Conservation (phyloP, 345 rosid species). For the Lepidium africanum region DNA sequence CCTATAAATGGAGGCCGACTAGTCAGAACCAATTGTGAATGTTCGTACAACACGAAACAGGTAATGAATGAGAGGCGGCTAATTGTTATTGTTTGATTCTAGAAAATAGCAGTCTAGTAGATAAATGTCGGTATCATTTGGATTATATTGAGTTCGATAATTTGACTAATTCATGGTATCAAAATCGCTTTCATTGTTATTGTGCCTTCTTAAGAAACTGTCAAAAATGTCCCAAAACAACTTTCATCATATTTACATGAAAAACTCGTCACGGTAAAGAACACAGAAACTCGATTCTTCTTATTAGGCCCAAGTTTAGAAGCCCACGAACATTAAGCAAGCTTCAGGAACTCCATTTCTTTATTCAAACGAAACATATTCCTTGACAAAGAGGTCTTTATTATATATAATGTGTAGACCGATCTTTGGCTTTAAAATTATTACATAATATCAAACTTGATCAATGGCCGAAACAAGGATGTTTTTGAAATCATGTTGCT, state of each 20-base stretch:
- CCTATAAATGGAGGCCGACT: neutral
- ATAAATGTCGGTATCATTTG: slow-evolving; percentile 16
- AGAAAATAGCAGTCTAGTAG: slow-evolving; percentile 13
- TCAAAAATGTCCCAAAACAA: too few species aligned
- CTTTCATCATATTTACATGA: neutral
- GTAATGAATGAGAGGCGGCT: slow-evolving; percentile 23
- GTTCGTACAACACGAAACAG: neutral
- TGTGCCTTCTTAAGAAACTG: too few species aligned
- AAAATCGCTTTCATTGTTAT: neutral
- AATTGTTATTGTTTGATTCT: neutral
- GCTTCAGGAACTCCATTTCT: neutral
- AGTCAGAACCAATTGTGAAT: neutral
- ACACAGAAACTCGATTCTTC: too few species aligned
- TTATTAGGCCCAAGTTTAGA: too few species aligned
- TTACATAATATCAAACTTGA: slow-evolving; percentile 3
- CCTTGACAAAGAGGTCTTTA: neutral
- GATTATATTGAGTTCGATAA: neutral
- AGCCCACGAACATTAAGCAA: too few species aligned
- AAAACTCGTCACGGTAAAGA: too few species aligned
- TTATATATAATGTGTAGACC: neutral
- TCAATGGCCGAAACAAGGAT: slow-evolving; percentile 1
- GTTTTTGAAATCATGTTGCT: slow-evolving; percentile 7
- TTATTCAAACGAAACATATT: neutral
- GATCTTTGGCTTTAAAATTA: neutral
- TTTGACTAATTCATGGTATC: slow-evolving; percentile 11